A percentile compares a stretch with the other conserved stretches of the same genome.
Evolutionary conservation across 768 basidiomycete species (phyloP).

Genomic region (Neoboletus magnificus): DNA sequence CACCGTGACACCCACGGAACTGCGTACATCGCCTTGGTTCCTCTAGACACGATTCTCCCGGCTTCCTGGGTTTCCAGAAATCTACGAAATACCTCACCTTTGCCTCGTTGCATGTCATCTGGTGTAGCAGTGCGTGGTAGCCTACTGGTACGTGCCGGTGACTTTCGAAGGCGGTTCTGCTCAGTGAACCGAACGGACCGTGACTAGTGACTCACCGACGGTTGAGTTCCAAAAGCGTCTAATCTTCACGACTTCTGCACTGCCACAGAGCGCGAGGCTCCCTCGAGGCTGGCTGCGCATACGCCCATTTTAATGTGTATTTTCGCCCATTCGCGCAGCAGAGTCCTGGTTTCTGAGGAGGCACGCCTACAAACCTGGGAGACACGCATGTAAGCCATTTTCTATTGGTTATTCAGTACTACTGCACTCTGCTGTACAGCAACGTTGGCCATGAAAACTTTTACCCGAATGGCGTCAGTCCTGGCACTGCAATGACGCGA

Average conservation of each 20-base stretch:
- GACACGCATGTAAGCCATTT: background rate
- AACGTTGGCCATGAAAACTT: slow-evolving; percentile 1
- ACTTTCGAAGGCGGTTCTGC: slow-evolving; percentile 11
- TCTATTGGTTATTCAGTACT: background rate
- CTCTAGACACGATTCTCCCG: background rate
- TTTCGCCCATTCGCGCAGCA: background rate
- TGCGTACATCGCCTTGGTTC: background rate
- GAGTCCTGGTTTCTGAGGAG: background rate
- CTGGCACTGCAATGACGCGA: slow-evolving; percentile 24
- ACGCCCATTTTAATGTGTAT: background rate
- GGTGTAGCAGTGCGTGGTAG: slow-evolving; percentile 7
- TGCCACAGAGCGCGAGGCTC: slow-evolving; percentile 22
- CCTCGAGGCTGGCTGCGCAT: slow-evolving; percentile 26
- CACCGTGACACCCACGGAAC: background rate
- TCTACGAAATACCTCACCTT: slow-evolving; percentile 16
- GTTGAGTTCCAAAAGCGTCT: background rate
- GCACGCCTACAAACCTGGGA: slow-evolving; percentile 3
- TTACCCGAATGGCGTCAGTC: slow-evolving; percentile 8
- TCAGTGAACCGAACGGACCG: slow-evolving; percentile 3
- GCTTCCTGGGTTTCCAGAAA: slow-evolving; percentile 1
- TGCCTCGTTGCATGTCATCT: slow-evolving; percentile 18
- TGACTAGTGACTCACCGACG: too few relatives aligned
- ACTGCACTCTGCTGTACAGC: slow-evolving; percentile 9
- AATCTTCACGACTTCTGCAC: slow-evolving; percentile 6
- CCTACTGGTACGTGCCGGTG: too few relatives aligned